phyloP scores from a whole-genome alignment of 2,329 filamentous ascomycete genomes.

The Trichoderma sp. region DNA sequence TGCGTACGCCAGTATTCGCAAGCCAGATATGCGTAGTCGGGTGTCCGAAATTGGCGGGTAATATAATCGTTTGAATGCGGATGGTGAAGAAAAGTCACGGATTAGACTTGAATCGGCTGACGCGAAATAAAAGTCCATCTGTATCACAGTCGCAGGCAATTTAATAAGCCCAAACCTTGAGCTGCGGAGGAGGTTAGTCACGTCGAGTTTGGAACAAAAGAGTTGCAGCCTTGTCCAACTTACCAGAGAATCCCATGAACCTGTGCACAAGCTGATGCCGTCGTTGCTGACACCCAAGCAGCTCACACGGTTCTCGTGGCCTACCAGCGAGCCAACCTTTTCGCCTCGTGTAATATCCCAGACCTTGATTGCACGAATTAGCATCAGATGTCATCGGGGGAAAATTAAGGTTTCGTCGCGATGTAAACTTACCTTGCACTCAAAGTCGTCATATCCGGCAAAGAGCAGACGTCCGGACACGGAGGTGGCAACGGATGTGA shows the following conservation, averaged over 20 bases:
- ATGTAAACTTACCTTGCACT: slow-evolving; percentile 81
- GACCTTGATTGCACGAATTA: slow-evolving; percentile 58
- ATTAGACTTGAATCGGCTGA: slow-evolving; percentile 32
- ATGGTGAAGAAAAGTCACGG: slow-evolving; percentile 28
- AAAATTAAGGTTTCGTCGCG: background rate
- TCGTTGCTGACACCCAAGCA: slow-evolving; percentile 98
- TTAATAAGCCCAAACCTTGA: slow-evolving; percentile 87
- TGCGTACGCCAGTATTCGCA: slow-evolving; percentile 39
- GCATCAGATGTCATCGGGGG: background rate
- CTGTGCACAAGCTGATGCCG: slow-evolving; percentile 97
- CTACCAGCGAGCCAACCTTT: slow-evolving; percentile 93
- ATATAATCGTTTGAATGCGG: slow-evolving; percentile 34
- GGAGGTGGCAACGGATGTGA: slow-evolving; percentile 96
- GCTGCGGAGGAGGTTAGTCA: slow-evolving; percentile 46
- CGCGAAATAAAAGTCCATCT: slow-evolving; percentile 29
- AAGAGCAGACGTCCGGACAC: slow-evolving; percentile 94
- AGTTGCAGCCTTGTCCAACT: slow-evolving; percentile 39
- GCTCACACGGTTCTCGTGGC: slow-evolving; percentile 98
- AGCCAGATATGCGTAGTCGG: slow-evolving; percentile 32
- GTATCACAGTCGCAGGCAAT: slow-evolving; percentile 26
- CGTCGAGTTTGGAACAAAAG: background rate
- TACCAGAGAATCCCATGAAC: slow-evolving; percentile 99
- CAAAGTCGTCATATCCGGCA: slow-evolving; percentile 97
- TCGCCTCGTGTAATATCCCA: slow-evolving; percentile 97
- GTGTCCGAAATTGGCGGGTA: slow-evolving; percentile 32